Evolutionary conservation across 2,329 filamentous ascomycete genomes (phyloP), one percentile per base, ranked within the genome.

Genomic region (Pseudocercospora ulei): DNA sequence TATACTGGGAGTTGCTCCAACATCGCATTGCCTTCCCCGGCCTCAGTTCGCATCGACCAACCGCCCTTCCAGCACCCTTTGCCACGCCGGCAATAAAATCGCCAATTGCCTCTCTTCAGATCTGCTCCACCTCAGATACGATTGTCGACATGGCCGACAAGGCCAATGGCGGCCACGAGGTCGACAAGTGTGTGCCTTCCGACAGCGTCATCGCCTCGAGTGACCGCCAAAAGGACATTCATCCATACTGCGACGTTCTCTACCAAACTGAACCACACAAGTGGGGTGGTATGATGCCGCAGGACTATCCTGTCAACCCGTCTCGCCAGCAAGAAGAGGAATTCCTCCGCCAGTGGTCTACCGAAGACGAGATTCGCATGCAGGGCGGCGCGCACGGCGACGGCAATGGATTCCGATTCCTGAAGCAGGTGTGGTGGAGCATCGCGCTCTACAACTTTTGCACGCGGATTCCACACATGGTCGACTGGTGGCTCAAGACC

Each of bases 391-490:
- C 43, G 3, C 19, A 37, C 9, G 43, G 38, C n/a, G 25, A 13
- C 8, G 50, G 50, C 30, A 39, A 44, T 25, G 52, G 49, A 31
- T 58, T 48, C 41, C 39, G 47, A n/a, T 62, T 62, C 33, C 49
- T 62, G 35, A 60, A 59, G 47, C 54, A 59, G 30, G 57, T 52
- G 9, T 58, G 55, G 46, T 53, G 52, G 38, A 48, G 35, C 16
- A 51, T 54, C 39, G 57, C 58, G 2, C 16, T 52, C n/a, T 59
- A 47, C 41, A 62, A 62, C 33, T 37, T 49, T 14, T 30, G 56
- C 12, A 26, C 26, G 7, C 50, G 54, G 19, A 36, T 58, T 13
- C 52, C 52, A n/a, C 30, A 23, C 7, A 44, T 56, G 11, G 49
- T 46, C 20, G 36, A 48, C 7, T 45, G 44, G 44, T 54, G 52